These are phyloP conservation scores for Keithomyces neogunnii DNA, from an alignment of 2,329 filamentous ascomycete genomes.

Conservation along the genomic window DNA sequence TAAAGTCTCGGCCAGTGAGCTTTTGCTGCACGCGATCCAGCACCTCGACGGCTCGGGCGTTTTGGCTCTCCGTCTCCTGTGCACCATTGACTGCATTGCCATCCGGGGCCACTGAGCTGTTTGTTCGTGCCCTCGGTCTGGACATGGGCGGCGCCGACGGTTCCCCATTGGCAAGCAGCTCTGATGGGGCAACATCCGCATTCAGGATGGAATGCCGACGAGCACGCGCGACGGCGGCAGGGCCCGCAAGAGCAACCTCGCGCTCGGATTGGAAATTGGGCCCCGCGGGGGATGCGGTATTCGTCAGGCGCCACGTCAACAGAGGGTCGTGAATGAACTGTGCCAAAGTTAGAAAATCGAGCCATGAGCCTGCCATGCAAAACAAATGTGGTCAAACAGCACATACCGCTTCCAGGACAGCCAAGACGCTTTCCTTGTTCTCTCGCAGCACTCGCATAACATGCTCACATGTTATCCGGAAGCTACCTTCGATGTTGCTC, in stretches of 20 bases:
- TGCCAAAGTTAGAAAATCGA: neutral
- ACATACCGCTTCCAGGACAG: constrained; percentile 91
- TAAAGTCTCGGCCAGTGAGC: constrained; percentile 88
- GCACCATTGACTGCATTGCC: constrained; percentile 28
- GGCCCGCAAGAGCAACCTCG: constrained; percentile 42
- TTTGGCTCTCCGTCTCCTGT: constrained; percentile 70
- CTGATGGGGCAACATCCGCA: constrained; percentile 48
- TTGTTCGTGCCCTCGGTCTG: constrained; percentile 49
- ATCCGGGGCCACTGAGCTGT: constrained; percentile 40
- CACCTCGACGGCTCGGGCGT: constrained; percentile 86
- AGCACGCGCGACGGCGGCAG: constrained; percentile 36
- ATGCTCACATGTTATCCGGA: constrained; percentile 95
- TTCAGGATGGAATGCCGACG: constrained; percentile 65
- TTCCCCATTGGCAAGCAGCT: constrained; percentile 40
- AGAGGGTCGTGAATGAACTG: constrained; percentile 99
- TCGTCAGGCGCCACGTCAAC: constrained; percentile 86
- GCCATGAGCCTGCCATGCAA: neutral
- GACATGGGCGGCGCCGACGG: constrained; percentile 38
- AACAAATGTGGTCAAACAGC: neutral
- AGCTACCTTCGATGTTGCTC: constrained; percentile 98
- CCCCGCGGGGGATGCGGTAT: constrained; percentile 52
- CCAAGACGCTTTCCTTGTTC: constrained; percentile 98
- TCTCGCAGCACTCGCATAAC: constrained; percentile 95
- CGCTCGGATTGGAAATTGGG: constrained; percentile 59
- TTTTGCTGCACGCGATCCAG: constrained; percentile 91